A percentile compares a stretch with the other conserved stretches of the same genome.
phyloP scores from a whole-genome alignment of 495 filamentous ascomycete genomes.

The Penicillium canescens region DNA sequence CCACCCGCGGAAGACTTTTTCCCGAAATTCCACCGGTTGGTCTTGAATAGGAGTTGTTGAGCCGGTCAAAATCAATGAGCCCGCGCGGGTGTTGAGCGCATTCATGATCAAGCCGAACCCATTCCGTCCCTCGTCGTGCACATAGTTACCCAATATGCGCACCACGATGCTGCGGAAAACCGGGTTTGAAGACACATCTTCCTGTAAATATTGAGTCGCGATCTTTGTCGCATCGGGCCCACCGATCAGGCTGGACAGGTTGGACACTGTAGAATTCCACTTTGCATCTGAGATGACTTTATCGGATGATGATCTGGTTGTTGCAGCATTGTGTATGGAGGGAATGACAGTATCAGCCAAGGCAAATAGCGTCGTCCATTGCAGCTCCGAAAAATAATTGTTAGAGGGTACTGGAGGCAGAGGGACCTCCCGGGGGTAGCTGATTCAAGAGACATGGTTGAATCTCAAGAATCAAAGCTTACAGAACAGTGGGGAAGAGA shows the following conservation, averaged over 20 bases:
- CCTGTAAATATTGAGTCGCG: slow-evolving; percentile 46
- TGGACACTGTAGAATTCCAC: slow-evolving; percentile 31
- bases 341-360: slow-evolving; percentile 58
- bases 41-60: slow-evolving; percentile 60
- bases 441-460: slow-evolving; percentile 15
- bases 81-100: slow-evolving; percentile 60
- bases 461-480: not conserved
- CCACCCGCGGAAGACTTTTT: slow-evolving; percentile 63
- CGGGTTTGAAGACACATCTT: slow-evolving; percentile 49
- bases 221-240: slow-evolving; percentile 30
- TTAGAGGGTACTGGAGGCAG: slow-evolving; percentile 38
- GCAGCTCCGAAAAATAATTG: slow-evolving; percentile 44
- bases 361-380: slow-evolving; percentile 58
- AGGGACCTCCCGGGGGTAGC: slow-evolving; percentile 46
- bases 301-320: slow-evolving; percentile 21
- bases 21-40: slow-evolving; percentile 60
- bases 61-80: slow-evolving; percentile 67
- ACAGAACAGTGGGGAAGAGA: not conserved
- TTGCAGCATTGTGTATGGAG: slow-evolving; percentile 39
- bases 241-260: slow-evolving; percentile 29
- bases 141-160: slow-evolving; percentile 42
- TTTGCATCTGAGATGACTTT: slow-evolving; percentile 39
- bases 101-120: slow-evolving; percentile 52
- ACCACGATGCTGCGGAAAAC: slow-evolving; percentile 45
- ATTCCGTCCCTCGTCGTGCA: slow-evolving; percentile 49